Percentiles rank a stretch among this genome's conserved stretches.
phyloP scores from a whole-genome alignment of 176 grass and related monocot species.

The Carex littledalei region DNA sequence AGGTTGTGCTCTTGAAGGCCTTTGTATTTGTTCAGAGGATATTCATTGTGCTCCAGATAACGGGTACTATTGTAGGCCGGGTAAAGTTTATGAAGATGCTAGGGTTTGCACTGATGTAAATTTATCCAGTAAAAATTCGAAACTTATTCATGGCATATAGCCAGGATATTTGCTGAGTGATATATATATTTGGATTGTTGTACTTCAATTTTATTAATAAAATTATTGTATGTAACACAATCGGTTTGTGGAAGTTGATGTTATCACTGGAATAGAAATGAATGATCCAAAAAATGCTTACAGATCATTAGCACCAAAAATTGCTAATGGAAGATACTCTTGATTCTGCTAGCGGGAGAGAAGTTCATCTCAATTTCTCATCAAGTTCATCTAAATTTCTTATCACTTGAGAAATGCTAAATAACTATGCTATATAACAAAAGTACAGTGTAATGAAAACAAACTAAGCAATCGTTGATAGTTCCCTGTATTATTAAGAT shows the following conservation, averaged over 20 bases:
- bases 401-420: neutral
- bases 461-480: neutral
- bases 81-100: constrained; percentile 38
- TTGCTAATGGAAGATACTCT: neutral
- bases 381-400: neutral
- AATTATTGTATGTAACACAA: too few species aligned
- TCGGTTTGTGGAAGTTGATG: constrained; percentile 53
- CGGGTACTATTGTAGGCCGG: constrained; percentile 34
- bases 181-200: too few species aligned
- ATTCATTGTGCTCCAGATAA: constrained; percentile 36
- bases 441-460: neutral
- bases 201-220: too few species aligned
- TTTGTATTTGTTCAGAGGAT: constrained; percentile 46
- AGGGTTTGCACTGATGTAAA: constrained; percentile 36
- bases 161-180: too few species aligned
- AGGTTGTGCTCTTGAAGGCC: constrained; percentile 50
- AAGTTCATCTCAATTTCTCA: neutral
- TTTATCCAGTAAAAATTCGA: neutral
- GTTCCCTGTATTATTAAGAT: neutral
- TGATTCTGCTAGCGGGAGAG: neutral
- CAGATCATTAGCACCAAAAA: neutral
- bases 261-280: constrained; percentile 59
- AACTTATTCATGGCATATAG: neutral
- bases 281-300: neutral
- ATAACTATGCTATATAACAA: neutral